A percentile compares a stretch with the other conserved stretches of the same genome.
Conservation (phyloP, 441 rosid genomes). For the Arabidopsis lyrata region DNA sequence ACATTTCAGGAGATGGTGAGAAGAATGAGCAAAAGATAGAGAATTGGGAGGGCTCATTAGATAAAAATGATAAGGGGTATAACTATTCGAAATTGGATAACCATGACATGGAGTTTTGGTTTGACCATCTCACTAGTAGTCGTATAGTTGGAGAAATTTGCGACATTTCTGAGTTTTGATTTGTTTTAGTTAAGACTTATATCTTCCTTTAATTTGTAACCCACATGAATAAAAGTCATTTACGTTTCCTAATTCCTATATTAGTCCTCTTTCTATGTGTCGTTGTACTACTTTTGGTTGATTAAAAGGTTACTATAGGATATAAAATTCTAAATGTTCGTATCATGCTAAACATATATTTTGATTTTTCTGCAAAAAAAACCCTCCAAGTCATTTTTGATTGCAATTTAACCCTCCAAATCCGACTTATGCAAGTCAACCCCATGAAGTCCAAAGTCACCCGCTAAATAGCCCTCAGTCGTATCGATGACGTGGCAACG, state of each 20-base stretch:
- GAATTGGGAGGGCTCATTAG: slow-evolving; percentile 29
- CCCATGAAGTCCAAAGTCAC: too few relatives aligned
- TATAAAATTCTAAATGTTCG: background rate
- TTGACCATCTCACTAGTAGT: slow-evolving; percentile 37
- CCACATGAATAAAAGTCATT: slow-evolving; percentile 34
- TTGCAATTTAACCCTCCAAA: too few relatives aligned
- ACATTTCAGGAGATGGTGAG: slow-evolving; percentile 23
- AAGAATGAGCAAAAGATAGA: slow-evolving; percentile 20
- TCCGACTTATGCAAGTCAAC: too few relatives aligned
- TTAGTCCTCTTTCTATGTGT: background rate
- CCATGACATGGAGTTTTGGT: slow-evolving; percentile 48
- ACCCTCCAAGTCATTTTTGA: too few relatives aligned
- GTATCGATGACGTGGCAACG: too few relatives aligned
- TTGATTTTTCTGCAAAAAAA: background rate
- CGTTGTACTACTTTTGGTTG: background rate
- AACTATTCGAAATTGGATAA: slow-evolving; percentile 27
- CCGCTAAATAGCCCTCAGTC: too few relatives aligned
- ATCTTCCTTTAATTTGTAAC: slow-evolving; percentile 24
- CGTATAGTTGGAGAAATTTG: slow-evolving; percentile 22
- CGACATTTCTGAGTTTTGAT: slow-evolving; percentile 38
- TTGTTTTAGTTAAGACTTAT: slow-evolving; percentile 6
- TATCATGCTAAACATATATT: slow-evolving; percentile 3
- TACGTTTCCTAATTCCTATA: slow-evolving; percentile 27
- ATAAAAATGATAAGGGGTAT: background rate
- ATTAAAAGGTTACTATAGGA: background rate